These are phyloP conservation scores for Pythium periplocum DNA, from an alignment of 352 stramenopile species.

Conservation along the genomic window DNA sequence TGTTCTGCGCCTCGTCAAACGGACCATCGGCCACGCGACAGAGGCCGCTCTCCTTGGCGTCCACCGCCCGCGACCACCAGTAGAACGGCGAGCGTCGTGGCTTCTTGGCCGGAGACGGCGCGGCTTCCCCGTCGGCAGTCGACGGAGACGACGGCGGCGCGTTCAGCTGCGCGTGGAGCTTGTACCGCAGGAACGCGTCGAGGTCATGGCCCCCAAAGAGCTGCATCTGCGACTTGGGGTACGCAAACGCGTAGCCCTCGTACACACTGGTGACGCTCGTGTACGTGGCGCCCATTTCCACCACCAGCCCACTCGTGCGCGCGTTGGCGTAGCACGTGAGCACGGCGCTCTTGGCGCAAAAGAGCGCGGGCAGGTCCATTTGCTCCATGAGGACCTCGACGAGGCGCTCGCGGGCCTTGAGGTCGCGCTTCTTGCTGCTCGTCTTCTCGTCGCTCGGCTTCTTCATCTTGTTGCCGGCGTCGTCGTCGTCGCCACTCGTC, in stretches of 20 bases:
- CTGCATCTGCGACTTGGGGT: slow-evolving; percentile 51
- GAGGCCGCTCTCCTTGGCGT: slow-evolving; percentile 71
- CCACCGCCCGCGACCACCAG: slow-evolving; percentile 57
- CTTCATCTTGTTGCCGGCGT: slow-evolving; percentile 14
- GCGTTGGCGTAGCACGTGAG: slow-evolving; percentile 82
- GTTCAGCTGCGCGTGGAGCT: slow-evolving; percentile 39
- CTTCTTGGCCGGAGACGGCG: not conserved
- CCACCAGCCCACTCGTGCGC: slow-evolving; percentile 69
- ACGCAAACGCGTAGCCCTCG: slow-evolving; percentile 70
- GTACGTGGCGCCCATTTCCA: slow-evolving; percentile 76
- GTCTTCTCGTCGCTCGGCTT: slow-evolving; percentile 1
- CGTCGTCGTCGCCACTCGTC: slow-evolving; percentile 1
- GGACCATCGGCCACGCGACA: slow-evolving; percentile 64
- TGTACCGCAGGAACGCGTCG: slow-evolving; percentile 52
- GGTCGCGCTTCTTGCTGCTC: slow-evolving; percentile 45
- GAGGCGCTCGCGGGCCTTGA: slow-evolving; percentile 50
- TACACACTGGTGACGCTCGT: slow-evolving; percentile 74
- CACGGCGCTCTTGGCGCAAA: slow-evolving; percentile 79
- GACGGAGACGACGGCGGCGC: not conserved
- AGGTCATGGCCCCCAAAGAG: slow-evolving; percentile 63
- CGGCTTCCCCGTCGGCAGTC: too few relatives aligned
- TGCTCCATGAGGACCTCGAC: slow-evolving; percentile 85
- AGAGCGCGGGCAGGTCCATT: slow-evolving; percentile 61
- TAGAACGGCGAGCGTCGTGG: slow-evolving; percentile 10
- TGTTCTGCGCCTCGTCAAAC: slow-evolving; percentile 71